These are phyloP conservation scores for Phytophthora podocarpi DNA, from an alignment of 352 stramenopile species.

Conservation along the genomic window DNA sequence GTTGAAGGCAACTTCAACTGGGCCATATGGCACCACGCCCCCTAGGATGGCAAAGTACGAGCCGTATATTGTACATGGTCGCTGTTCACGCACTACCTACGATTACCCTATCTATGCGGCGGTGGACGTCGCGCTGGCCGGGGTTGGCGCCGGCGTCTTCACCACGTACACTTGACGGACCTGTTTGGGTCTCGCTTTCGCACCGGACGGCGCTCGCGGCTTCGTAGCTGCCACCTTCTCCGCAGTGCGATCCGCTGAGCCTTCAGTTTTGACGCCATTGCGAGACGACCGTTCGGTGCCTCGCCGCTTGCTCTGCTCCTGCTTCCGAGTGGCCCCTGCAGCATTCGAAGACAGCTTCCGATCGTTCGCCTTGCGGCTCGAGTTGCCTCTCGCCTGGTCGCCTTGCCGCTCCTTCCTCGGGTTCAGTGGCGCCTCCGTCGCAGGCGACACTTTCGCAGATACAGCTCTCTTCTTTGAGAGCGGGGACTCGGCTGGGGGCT, in stretches of 20 bases:
- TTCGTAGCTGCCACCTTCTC: slow-evolving; percentile 5
- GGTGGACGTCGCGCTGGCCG: slow-evolving; percentile 19
- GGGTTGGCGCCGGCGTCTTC: slow-evolving; percentile 27
- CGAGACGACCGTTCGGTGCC: not conserved
- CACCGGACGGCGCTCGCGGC: not conserved
- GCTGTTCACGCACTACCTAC: slow-evolving; percentile 3
- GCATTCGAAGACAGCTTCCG: slow-evolving; percentile 1
- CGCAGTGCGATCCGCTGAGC: not conserved
- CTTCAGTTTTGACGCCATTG: not conserved
- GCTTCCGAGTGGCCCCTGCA: not conserved
- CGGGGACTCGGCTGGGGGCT: slow-evolving; percentile 18
- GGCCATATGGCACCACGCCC: not conserved
- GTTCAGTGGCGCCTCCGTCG: not conserved
- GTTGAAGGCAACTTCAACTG: slow-evolving; percentile 36
- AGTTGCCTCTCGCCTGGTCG: not conserved
- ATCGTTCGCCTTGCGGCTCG: slow-evolving; percentile 1
- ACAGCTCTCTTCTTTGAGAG: slow-evolving; percentile 19
- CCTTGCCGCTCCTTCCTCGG: slow-evolving; percentile 2
- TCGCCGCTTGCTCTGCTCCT: slow-evolving; percentile 2
- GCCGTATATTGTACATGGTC: slow-evolving; percentile 13
- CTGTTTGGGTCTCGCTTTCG: slow-evolving; percentile 25
- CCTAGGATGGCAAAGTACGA: not conserved
- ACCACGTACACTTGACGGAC: slow-evolving; percentile 41
- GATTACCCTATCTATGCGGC: slow-evolving; percentile 21
- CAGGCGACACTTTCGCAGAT: slow-evolving; percentile 1